Percentiles rank a stretch among this genome's conserved stretches.
phyloP scores from a whole-genome alignment of 225 moss, liverwort and hornwort species.

The Marchantia paleacea region DNA sequence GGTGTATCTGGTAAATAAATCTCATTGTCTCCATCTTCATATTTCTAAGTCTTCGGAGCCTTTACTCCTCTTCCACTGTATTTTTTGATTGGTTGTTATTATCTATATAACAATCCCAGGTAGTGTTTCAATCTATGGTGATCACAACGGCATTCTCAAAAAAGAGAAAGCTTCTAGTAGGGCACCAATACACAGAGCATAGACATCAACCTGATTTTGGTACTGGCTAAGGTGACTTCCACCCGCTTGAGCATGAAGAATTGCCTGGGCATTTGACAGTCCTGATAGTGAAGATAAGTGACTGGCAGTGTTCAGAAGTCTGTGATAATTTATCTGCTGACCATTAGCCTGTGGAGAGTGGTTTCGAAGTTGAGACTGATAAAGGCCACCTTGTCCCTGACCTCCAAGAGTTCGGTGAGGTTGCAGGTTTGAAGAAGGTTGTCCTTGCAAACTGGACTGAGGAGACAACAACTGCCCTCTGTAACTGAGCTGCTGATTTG shows the following conservation, averaged over 20 bases:
- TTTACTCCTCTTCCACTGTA: not conserved
- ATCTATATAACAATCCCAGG: not conserved
- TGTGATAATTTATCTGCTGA: not conserved
- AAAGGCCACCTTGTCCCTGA: not conserved
- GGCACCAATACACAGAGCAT: not conserved
- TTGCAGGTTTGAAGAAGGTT: not conserved
- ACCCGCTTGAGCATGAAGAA: conserved; percentile 7
- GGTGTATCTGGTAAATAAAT: not conserved
- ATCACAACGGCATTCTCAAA: not conserved
- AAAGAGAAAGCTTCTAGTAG: not conserved
- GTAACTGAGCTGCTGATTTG: conserved; percentile 5
- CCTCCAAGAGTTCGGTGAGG: not conserved
- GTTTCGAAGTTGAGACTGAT: conserved; percentile 13
- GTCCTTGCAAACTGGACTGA: not conserved
- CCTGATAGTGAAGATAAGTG: conserved; percentile 11
- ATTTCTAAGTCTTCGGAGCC: not conserved
- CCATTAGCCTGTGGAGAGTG: conserved; percentile 3
- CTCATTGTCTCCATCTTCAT: not conserved
- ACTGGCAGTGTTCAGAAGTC: not conserved
- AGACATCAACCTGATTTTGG: conserved; percentile 5
- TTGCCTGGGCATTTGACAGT: conserved; percentile 6
- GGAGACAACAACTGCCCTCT: conserved; percentile 2
- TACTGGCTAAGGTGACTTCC: conserved; percentile 2
- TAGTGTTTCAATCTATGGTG: not conserved
- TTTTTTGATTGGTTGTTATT: not conserved